Percentiles rank a stretch among this genome's conserved stretches.
These are phyloP conservation scores for Candida corydali DNA, from an alignment of 805 yeast species.

Conservation along the genomic window DNA sequence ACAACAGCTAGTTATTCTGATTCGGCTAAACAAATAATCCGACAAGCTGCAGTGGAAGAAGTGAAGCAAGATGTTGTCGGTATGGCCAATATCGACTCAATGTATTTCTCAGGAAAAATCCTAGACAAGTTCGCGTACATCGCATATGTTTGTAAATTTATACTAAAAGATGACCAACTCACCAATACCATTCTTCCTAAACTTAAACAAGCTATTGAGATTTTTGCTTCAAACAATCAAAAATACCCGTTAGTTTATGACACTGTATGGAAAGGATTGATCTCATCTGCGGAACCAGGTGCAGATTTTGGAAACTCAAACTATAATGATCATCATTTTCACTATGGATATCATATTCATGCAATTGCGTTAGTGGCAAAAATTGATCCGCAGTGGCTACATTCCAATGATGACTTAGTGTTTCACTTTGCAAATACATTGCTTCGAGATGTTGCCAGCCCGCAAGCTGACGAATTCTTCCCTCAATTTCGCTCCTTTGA, in stretches of 20 bases:
- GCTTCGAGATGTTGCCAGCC: slow-evolving; percentile 66
- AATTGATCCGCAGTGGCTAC: slow-evolving; percentile 47
- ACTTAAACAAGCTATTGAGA: slow-evolving; percentile 62
- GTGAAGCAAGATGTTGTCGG: slow-evolving; percentile 50
- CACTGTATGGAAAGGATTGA: slow-evolving; percentile 70
- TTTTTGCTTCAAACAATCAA: slow-evolving; percentile 69
- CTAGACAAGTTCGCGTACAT: slow-evolving; percentile 89
- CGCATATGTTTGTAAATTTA: slow-evolving; percentile 63
- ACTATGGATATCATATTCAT: slow-evolving; percentile 69
- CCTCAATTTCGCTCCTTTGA: slow-evolving; percentile 69
- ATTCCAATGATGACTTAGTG: slow-evolving; percentile 23
- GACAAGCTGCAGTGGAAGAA: slow-evolving; percentile 49
- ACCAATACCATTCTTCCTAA: slow-evolving; percentile 50
- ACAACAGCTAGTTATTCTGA: slow-evolving; percentile 28
- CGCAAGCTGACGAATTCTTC: slow-evolving; percentile 52
- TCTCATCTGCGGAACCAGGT: slow-evolving; percentile 60
- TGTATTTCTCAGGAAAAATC: slow-evolving; percentile 87
- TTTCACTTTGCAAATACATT: slow-evolving; percentile 53
- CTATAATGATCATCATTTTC: slow-evolving; percentile 76
- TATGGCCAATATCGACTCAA: slow-evolving; percentile 70
- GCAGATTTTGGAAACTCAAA: slow-evolving; percentile 72
- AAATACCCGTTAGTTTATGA: slow-evolving; percentile 75
- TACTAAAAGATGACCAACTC: slow-evolving; percentile 53
- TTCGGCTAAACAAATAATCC: slow-evolving; percentile 32
- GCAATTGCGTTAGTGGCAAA: slow-evolving; percentile 65